phyloP scores from a whole-genome alignment of 1,284 basidiomycete genomes.

The Puccinia novopanici region DNA sequence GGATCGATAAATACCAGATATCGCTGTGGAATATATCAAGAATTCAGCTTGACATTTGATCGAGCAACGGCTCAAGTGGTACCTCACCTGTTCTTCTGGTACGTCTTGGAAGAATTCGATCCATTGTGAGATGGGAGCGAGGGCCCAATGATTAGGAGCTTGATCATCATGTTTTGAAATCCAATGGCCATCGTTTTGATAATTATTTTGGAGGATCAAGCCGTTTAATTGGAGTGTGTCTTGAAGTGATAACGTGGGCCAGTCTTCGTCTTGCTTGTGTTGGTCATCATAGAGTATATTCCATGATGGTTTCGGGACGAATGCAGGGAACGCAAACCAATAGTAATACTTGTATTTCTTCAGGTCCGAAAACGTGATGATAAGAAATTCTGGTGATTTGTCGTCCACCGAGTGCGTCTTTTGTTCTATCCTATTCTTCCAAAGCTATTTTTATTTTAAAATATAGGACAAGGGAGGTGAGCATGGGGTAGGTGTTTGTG shows the following conservation, averaged over 20 bases:
- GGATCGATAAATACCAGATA: slow-evolving; percentile 82
- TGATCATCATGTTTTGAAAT: slow-evolving; percentile 14
- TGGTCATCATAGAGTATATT: slow-evolving; percentile 1
- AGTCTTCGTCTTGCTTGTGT: neutral
- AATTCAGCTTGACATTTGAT: neutral
- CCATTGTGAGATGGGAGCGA: slow-evolving; percentile 18
- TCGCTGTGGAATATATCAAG: slow-evolving; percentile 61
- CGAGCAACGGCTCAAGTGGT: neutral
- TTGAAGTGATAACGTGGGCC: slow-evolving; percentile 3
- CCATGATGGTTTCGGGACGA: slow-evolving; percentile 63
- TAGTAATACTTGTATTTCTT: slow-evolving; percentile 98
- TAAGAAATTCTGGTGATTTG: slow-evolving; percentile 66
- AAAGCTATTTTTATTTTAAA: neutral
- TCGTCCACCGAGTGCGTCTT: slow-evolving; percentile 1
- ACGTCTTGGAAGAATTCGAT: slow-evolving; percentile 20
- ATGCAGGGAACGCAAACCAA: slow-evolving; percentile 95
- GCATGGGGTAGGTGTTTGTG: too few species aligned
- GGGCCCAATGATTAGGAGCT: neutral
- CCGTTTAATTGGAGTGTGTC: slow-evolving; percentile 1
- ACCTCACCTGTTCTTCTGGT: slow-evolving; percentile 7
- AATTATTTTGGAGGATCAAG: slow-evolving; percentile 3
- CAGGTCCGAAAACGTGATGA: slow-evolving; percentile 91
- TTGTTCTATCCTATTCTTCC: slow-evolving; percentile 11
- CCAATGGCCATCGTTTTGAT: neutral
- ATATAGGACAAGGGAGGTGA: too few species aligned